Evolutionary conservation across 768 basidiomycete genomes (phyloP).

Genomic region (Lactifluus echinatus): DNA sequence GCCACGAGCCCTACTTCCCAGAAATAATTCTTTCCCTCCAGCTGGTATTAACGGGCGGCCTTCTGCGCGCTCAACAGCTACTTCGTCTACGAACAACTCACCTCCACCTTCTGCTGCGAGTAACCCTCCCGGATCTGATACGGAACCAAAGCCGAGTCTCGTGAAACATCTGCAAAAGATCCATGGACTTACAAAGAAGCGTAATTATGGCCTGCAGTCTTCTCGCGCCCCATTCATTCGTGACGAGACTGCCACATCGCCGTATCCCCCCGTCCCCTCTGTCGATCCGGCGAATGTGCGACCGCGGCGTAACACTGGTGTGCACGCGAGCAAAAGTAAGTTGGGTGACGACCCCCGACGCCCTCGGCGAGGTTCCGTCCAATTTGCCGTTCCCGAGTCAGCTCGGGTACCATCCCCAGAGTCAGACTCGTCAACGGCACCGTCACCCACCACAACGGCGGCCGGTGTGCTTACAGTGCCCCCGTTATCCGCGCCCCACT

Average conservation of each 20-base stretch:
- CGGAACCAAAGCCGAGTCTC: conserved; percentile 11
- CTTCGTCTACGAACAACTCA: conserved; percentile 10
- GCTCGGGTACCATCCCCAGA: conserved; percentile 17
- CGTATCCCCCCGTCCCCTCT: background rate
- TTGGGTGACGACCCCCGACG: conserved; percentile 11
- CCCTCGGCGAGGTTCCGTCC: conserved; percentile 13
- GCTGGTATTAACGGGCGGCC: conserved; percentile 5
- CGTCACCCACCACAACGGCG: conserved; percentile 13
- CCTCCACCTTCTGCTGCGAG: conserved; percentile 1
- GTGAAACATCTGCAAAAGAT: conserved; percentile 20
- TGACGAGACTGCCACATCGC: conserved; percentile 6
- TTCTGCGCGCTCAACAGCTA: background rate
- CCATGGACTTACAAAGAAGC: conserved; percentile 22
- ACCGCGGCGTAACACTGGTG: conserved; percentile 16
- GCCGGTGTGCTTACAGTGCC: conserved; percentile 3
- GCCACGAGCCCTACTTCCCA: conserved; percentile 14
- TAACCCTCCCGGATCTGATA: background rate
- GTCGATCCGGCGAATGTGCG: conserved; percentile 4
- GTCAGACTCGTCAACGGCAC: conserved; percentile 16
- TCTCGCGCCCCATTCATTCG: conserved; percentile 18
- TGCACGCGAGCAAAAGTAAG: conserved; percentile 11
- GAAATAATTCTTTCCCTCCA: conserved; percentile 16
- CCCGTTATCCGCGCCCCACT: background rate
- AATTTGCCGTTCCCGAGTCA: conserved; percentile 5
- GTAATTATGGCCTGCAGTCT: conserved; percentile 18